These are phyloP conservation scores for Melastoma candidum DNA, from an alignment of 441 rosid species.

Conservation along the genomic window DNA sequence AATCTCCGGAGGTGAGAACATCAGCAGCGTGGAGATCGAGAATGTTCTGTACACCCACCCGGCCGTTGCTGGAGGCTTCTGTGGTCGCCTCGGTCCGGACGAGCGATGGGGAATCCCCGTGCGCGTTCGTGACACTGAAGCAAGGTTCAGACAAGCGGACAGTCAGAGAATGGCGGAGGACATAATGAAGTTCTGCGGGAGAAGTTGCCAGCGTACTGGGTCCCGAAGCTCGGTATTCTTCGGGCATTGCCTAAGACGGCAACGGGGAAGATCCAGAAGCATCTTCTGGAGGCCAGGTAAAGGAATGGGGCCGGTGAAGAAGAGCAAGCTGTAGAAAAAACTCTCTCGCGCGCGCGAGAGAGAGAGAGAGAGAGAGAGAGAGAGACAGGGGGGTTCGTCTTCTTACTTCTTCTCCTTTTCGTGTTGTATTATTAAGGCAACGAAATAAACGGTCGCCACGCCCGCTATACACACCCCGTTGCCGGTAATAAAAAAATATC, in stretches of 20 bases:
- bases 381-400: neutral
- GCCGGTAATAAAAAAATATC: too few species aligned
- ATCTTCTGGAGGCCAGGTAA: slow-evolving; percentile 59
- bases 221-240: slow-evolving; percentile 74
- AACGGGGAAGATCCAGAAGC: slow-evolving; percentile 89
- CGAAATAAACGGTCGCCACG: too few species aligned
- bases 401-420: neutral
- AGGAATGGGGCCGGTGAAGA: slow-evolving; percentile 62
- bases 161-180: slow-evolving; percentile 38
- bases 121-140: slow-evolving; percentile 72
- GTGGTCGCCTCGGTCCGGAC: slow-evolving; percentile 80
- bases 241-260: slow-evolving; percentile 80
- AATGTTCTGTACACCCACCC: slow-evolving; percentile 60
- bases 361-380: neutral
- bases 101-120: slow-evolving; percentile 85
- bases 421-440: too few species aligned
- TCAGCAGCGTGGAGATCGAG: slow-evolving; percentile 78
- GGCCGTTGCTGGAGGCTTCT: slow-evolving; percentile 65
- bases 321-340: slow-evolving; percentile 39
- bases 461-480: too few species aligned
- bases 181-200: slow-evolving; percentile 51
- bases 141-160: slow-evolving; percentile 32
- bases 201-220: slow-evolving; percentile 78
- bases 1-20: slow-evolving; percentile 92
- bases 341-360: too few species aligned